Percentiles rank a stretch among this genome's conserved stretches.
Evolutionary conservation across 2,329 filamentous ascomycete genomes (phyloP).

Genomic region (Cladophialophora yegresii): DNA sequence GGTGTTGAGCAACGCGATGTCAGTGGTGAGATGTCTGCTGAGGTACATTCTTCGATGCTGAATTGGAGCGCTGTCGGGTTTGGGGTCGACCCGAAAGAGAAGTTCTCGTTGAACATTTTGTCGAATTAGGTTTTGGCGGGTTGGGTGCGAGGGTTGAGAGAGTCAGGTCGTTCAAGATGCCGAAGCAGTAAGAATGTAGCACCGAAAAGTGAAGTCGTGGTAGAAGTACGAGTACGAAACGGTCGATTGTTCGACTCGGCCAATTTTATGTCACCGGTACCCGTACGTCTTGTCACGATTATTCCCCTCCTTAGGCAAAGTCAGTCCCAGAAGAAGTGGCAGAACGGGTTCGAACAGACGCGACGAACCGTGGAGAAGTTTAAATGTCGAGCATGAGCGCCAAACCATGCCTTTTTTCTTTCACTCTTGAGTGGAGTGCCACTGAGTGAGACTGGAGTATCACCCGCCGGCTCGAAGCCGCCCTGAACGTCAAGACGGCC

Average conservation of each 20-base stretch:
- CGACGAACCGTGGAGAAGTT: conserved; percentile 18
- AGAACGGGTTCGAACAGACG: background rate
- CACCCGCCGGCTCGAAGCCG: conserved; percentile 17
- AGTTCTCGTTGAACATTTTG: conserved; percentile 38
- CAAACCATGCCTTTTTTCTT: conserved; percentile 7
- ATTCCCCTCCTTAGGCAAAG: background rate
- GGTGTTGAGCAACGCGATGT: conserved; percentile 35
- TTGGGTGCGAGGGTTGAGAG: background rate
- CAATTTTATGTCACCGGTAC: conserved; percentile 6
- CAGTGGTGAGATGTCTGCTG: conserved; percentile 35
- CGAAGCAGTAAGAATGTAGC: background rate
- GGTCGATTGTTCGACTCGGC: conserved; percentile 6
- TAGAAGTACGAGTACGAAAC: conserved; percentile 1
- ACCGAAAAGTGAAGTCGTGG: background rate
- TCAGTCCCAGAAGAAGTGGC: conserved; percentile 1
- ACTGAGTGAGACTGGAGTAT: conserved; percentile 25
- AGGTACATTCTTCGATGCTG: conserved; percentile 26
- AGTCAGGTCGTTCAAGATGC: conserved; percentile 2
- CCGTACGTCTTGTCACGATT: background rate
- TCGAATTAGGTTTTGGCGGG: background rate
- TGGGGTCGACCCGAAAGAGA: conserved; percentile 34
- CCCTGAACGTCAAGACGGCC: background rate
- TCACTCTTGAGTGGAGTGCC: conserved; percentile 9
- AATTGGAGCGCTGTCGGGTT: conserved; percentile 11
- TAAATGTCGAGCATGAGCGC: conserved; percentile 19